Conservation (phyloP, 2,329 filamentous ascomycete genomes). For the Tolypocladium nubicola region DNA sequence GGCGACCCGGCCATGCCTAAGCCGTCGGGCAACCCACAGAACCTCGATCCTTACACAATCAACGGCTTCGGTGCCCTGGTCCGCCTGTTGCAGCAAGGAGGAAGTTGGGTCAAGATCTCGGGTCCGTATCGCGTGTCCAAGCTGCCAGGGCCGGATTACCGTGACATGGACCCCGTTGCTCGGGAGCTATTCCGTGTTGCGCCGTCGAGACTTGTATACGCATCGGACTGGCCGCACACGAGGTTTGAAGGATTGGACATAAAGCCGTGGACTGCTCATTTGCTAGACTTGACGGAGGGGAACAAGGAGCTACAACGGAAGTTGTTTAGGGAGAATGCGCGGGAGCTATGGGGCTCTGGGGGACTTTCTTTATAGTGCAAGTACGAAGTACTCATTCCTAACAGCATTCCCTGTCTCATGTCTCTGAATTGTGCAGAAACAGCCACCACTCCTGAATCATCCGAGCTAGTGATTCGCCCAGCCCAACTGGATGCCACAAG, state of each 20-base stretch:
- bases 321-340: neutral
- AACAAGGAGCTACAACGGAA: neutral
- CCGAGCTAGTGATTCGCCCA: too few species aligned
- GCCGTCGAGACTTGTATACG: constrained; percentile 39
- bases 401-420: neutral
- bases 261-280: constrained; percentile 12
- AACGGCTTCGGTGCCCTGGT: constrained; percentile 10
- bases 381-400: too few species aligned
- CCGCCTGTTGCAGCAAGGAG: constrained; percentile 31
- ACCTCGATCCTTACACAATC: constrained; percentile 10
- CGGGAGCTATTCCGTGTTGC: constrained; percentile 35
- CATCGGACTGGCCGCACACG: constrained; percentile 56
- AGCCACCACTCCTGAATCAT: neutral
- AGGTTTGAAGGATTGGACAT: constrained; percentile 48
- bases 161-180: constrained; percentile 35
- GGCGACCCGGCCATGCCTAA: neutral
- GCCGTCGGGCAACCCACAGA: neutral
- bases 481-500: too few species aligned
- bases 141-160: constrained; percentile 23
- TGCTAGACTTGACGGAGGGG: neutral
- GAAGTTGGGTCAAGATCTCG: constrained; percentile 47
- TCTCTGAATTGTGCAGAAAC: neutral
- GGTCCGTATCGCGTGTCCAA: constrained; percentile 45
- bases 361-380: neutral
- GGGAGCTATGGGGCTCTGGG: neutral